Conservation (phyloP, 139 green algal genomes). For the Yamagishiella unicocca region DNA sequence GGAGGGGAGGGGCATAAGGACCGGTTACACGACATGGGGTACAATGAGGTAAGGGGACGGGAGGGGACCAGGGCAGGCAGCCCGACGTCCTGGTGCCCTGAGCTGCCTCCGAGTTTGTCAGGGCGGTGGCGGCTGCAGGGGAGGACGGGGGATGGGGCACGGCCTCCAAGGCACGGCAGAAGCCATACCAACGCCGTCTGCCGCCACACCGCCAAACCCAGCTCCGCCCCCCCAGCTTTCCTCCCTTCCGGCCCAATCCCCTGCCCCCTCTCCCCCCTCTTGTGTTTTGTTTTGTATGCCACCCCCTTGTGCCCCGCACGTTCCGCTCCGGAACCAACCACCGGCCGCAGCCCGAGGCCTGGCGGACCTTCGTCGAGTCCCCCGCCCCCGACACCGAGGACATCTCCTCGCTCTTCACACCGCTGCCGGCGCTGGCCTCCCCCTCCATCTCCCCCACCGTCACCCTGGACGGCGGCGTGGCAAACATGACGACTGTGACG, state of each 20-base stretch:
- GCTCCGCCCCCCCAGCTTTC: neutral
- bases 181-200: no score
- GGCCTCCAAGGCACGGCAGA: no score
- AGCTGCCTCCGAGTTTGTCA: no score
- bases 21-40: no score
- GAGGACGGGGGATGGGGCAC: no score
- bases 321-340: neutral
- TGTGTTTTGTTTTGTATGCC: no score
- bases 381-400: constrained; percentile 25
- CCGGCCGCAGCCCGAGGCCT: constrained; percentile 20
- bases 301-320: no score
- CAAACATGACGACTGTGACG: neutral
- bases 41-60: no score
- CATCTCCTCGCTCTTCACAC: constrained; percentile 8
- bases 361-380: constrained; percentile 22
- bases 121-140: no score
- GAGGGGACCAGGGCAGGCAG: no score
- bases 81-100: no score
- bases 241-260: neutral
- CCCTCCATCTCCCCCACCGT: neutral
- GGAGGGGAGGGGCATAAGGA: no score
- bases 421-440: neutral
- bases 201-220: neutral
- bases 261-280: neutral
- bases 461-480: neutral